Evolutionary conservation across 495 filamentous ascomycete species (phyloP).

Genomic region (Darksidea phi): DNA sequence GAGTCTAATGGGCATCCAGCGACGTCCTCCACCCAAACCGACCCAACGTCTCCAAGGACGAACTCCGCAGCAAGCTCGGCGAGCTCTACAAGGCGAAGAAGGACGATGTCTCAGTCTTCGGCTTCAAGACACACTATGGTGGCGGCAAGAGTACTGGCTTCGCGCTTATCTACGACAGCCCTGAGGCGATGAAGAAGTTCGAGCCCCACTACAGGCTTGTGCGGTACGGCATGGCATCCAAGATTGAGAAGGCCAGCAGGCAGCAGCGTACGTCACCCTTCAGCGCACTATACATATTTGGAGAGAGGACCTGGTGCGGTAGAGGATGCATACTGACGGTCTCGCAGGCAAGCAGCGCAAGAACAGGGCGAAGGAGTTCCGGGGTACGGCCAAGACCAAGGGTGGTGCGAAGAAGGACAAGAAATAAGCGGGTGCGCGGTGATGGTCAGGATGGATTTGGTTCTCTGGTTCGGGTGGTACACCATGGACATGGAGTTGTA

Average conservation of each 20-base stretch:
- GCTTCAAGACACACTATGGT: slow-evolving; percentile 97
- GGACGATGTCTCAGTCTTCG: slow-evolving; percentile 95
- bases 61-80: slow-evolving; percentile 91
- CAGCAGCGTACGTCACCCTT: slow-evolving; percentile 88
- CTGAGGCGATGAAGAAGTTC: slow-evolving; percentile 98
- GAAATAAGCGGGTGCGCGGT: slow-evolving; percentile 42
- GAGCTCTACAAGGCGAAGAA: slow-evolving; percentile 96
- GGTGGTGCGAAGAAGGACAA: slow-evolving; percentile 69
- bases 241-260: slow-evolving; percentile 93
- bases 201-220: slow-evolving; percentile 97
- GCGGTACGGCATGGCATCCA: slow-evolving; percentile 81
- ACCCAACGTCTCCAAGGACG: slow-evolving; percentile 97
- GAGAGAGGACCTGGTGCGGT: neutral
- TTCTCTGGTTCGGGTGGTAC: slow-evolving; percentile 16
- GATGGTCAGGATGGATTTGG: slow-evolving; percentile 10
- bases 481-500: slow-evolving; percentile 24
- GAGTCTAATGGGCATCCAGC: slow-evolving; percentile 52
- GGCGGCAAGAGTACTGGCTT: slow-evolving; percentile 99
- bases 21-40: slow-evolving; percentile 99
- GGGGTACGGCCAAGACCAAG: slow-evolving; percentile 90
- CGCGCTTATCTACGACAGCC: slow-evolving; percentile 95
- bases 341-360: slow-evolving; percentile 98
- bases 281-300: slow-evolving; percentile 3
- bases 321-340: slow-evolving; percentile 41
- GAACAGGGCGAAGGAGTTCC: slow-evolving; percentile 98